These are phyloP conservation scores for Fagopyrum homotropicum DNA, from an alignment of 148 eudicot species.

Conservation along the genomic window DNA sequence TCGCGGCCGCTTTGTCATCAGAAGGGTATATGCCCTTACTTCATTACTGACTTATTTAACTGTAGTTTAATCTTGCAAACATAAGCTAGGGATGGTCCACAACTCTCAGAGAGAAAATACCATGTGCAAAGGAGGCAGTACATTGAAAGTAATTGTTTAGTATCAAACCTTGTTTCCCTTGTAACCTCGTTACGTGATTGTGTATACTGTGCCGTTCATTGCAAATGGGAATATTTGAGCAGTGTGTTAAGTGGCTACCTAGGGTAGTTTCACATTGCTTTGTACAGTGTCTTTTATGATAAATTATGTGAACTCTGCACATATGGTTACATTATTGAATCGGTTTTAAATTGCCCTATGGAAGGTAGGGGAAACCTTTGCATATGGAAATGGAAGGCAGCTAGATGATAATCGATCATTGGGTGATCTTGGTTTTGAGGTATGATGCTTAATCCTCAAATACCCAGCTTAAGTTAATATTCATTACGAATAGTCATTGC, in stretches of 20 bases:
- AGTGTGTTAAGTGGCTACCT: neutral
- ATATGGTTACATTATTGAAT: too few species aligned
- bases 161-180: neutral
- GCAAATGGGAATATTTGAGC: neutral
- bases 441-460: neutral
- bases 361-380: slow-evolving; percentile 11
- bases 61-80: neutral
- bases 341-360: neutral
- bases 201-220: neutral
- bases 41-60: neutral
- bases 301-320: neutral
- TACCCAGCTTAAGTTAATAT: neutral
- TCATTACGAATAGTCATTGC: neutral
- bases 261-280: neutral
- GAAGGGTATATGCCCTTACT: slow-evolving; percentile 31
- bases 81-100: too few species aligned
- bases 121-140: too few species aligned
- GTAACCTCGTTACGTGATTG: neutral
- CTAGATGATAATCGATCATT: neutral
- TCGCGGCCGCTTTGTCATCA: slow-evolving; percentile 51
- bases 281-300: neutral
- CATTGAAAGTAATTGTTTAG: neutral
- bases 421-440: slow-evolving; percentile 7
- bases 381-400: slow-evolving; percentile 10
- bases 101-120: too few species aligned